phyloP scores from a whole-genome alignment of 78 protist species.

The Planoprotostelium fungivorum region DNA sequence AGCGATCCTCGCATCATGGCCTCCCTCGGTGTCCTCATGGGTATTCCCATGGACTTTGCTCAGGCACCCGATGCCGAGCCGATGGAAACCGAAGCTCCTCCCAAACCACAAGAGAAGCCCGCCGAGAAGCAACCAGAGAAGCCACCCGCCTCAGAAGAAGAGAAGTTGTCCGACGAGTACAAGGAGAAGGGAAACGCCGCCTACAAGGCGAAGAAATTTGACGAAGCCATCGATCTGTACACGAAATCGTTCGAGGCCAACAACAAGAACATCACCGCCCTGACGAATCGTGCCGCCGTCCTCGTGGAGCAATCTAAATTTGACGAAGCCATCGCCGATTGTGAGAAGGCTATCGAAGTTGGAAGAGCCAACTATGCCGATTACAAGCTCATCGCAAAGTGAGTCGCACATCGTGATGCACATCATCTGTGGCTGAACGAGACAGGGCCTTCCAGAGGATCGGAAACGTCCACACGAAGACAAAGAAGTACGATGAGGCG shows the following conservation, averaged over 20 bases:
- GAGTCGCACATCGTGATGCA: conserved; percentile 17
- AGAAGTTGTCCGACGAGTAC: conserved; percentile 42
- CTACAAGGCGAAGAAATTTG: conserved; percentile 71
- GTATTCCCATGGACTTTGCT: conserved; percentile 18
- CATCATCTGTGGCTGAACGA: not conserved
- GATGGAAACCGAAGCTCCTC: not conserved
- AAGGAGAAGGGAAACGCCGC: conserved; percentile 63
- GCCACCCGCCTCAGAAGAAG: not conserved
- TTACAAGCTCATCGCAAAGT: conserved; percentile 50
- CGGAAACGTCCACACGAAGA: conserved; percentile 58
- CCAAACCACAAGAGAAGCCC: conserved; percentile 4
- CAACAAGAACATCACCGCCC: conserved; percentile 48
- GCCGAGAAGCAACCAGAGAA: conserved; percentile 6
- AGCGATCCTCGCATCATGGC: conserved; percentile 34
- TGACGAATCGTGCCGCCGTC: conserved; percentile 77
- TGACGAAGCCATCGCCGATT: conserved; percentile 31
- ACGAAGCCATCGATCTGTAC: conserved; percentile 63
- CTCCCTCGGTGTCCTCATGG: conserved; percentile 47
- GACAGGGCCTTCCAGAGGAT: conserved; percentile 19
- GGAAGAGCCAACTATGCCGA: conserved; percentile 59
- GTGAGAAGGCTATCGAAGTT: conserved; percentile 60
- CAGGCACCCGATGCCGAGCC: not conserved
- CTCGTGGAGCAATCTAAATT: conserved; percentile 52
- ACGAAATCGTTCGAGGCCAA: conserved; percentile 52
- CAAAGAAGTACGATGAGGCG: conserved; percentile 50